Evolutionary conservation across 805 yeast genomes (phyloP), one percentile per base, ranked within the genome.

Genomic region (Pichia heedii): DNA sequence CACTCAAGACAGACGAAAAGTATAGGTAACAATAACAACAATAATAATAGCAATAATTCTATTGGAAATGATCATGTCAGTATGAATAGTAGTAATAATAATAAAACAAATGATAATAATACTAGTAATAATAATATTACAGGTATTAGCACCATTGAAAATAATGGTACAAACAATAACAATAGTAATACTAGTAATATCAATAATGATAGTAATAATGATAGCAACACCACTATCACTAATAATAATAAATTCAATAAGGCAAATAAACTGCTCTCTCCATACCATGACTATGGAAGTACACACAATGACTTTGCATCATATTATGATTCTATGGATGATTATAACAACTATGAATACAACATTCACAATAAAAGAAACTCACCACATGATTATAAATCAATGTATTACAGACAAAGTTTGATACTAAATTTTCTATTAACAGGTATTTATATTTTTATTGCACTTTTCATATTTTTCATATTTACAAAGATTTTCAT

Each of bases 361-460:
- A 13, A n/a, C 33, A 16, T 22, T 26, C 29, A n/a, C 11, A 26
- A 11, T 16, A 34, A 12, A 6, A 16, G 19, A 37, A 53, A 51
- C 19, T 60, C 66, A 2, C 66, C 67, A 0, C 67, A 62, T 46
- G 57, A 62, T 45, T 60, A 58, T 47, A 57, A 55, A 35, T 54
- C 62, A 18, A 45, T 51, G 27, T 53, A 58, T 37, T 55, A 54
- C 22, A 53, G 47, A 22, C 61, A 57, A 37, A 54, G 52, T 40
- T 18, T 56, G 26, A 34, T 55, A 1, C 29, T 50, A 18, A 55
- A 52, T 27, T 36, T 48, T 1, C 8, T 60, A 3, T 45, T 55
- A 5, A 41, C 36, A 10, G 6, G 49, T 1, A 26, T 55, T 5
- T 56, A 54, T 33, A 36, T 48, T 5, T 29, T 51, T 22, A 22